Percentiles rank a stretch among this genome's conserved stretches.
phyloP scores from a whole-genome alignment of 164 flowering plant species.

The Saururus chinensis region DNA sequence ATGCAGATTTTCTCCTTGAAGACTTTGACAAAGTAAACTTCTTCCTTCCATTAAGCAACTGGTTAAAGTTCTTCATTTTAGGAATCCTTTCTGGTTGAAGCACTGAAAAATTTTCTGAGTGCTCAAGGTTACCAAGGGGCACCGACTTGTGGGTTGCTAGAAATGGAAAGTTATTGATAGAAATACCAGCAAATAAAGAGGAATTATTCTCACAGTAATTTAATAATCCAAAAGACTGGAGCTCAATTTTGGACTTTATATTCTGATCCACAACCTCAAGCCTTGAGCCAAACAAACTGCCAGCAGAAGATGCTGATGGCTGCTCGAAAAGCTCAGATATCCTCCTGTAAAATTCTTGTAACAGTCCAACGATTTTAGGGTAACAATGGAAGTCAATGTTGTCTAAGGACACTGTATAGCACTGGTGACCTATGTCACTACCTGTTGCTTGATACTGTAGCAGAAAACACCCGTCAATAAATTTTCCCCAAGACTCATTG shows the following conservation, averaged over 20 bases:
- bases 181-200: conserved; percentile 26
- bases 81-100: conserved; percentile 45
- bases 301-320: conserved; percentile 10
- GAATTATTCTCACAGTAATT: conserved; percentile 38
- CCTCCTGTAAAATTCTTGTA: conserved; percentile 35
- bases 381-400: conserved; percentile 67
- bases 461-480: conserved; percentile 30
- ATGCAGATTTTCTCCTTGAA: conserved; percentile 2
- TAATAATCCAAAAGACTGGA: conserved; percentile 52
- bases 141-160: conserved; percentile 31
- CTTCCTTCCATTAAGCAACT: conserved; percentile 15
- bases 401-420: conserved; percentile 26
- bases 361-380: conserved; percentile 40
- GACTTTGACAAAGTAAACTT: conserved; percentile 10
- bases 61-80: conserved; percentile 21
- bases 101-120: conserved; percentile 26
- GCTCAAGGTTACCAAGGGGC: conserved; percentile 36
- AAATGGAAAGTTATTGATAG: conserved; percentile 62
- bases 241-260: conserved; percentile 13
- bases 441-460: conserved; percentile 35
- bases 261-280: conserved; percentile 5
- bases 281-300: conserved; percentile 7
- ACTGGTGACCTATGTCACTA: conserved; percentile 10
- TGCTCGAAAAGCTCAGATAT: conserved; percentile 18
- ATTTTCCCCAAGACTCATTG: conserved; percentile 10